Evolutionary conservation across 2,329 filamentous ascomycete species (phyloP), one percentile per base, ranked within the genome.

Genomic region (Cryphonectria parasitica): DNA sequence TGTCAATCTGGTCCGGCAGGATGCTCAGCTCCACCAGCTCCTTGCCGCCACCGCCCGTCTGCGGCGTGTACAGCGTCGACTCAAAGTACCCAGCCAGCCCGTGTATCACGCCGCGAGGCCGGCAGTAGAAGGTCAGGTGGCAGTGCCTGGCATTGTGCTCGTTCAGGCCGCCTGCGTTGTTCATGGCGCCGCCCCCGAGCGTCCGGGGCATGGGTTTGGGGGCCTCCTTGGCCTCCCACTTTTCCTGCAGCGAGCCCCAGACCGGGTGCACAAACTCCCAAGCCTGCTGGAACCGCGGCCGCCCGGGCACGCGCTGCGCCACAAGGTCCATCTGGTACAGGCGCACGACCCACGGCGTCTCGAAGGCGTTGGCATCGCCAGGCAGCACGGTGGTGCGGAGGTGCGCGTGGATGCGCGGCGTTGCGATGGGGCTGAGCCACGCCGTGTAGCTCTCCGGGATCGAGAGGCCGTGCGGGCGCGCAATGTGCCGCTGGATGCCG

Each of bases 11-110:
- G 74, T 97, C 92, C 0, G 96, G 97, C 77, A 97, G 92, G 4
- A 92, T 99, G 77, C 94, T 97, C 71, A 99, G 87, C 83, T 98
- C 95, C 5, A 98, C 89, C 75, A 89, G 90, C 1, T 83, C 76
- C 74, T 81, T 80, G 34, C 36, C 17, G 34, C 76, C 80, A 68
- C 75, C 78, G 39, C 76, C 81, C 8, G 81, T 73, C 72, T 82
- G 81, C 17, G 85, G 87, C 75, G 87, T 86, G 78, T 98, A 99
- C 28, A 99, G 86, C n/a, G 97, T 93, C 0, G 94, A 94, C 82
- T 99, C 96, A 79, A 99, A 99, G 80, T 98, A 99, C 0, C 95
- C 96, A 0, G 90, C 96, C 58, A 99, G 82, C 2, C 96, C 96
- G 79, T 99, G 96, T 49, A 95, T 92, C 10, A 96, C 91, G 49